phyloP scores from a whole-genome alignment of 192 early-diverging fungal genomes.

The Gamsiella multidivaricata region DNA sequence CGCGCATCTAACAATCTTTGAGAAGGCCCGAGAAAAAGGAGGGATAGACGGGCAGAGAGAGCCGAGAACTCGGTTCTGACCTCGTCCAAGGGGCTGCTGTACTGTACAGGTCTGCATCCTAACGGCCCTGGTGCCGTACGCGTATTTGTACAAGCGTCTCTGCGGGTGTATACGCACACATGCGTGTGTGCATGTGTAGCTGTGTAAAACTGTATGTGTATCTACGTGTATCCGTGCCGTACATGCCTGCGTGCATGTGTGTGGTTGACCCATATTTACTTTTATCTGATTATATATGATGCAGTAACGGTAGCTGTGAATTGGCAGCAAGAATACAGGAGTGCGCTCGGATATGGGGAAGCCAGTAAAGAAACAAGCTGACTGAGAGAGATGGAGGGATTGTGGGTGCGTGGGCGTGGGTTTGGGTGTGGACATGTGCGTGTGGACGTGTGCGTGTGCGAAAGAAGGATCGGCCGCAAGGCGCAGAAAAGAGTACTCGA shows the following conservation, averaged over 20 bases:
- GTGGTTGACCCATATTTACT: not conserved
- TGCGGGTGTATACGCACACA: not conserved
- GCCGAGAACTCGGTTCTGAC: not conserved
- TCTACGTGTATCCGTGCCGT: not conserved
- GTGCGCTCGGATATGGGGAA: not conserved
- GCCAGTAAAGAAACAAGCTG: too few species aligned
- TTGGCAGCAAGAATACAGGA: not conserved
- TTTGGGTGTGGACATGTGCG: too few species aligned
- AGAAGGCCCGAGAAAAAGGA: slow-evolving; percentile 3
- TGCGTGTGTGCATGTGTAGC: slow-evolving; percentile 1
- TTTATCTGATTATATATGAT: not conserved
- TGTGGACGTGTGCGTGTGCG: too few species aligned
- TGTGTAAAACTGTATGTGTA: not conserved
- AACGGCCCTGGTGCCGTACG: too few species aligned
- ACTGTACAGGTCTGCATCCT: too few species aligned
- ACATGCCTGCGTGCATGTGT: not conserved
- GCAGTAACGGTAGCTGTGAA: not conserved
- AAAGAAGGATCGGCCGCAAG: too few species aligned
- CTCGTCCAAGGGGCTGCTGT: too few species aligned
- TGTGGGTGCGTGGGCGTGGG: too few species aligned
- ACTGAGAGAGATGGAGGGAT: not conserved
- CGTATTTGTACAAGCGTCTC: too few species aligned
- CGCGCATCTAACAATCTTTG: not conserved
- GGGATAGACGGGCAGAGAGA: not conserved
- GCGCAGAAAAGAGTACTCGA: too few species aligned